Evolutionary conservation across 225 moss, liverwort and hornwort genomes (phyloP).

Genomic region (Polytrichum formosum): DNA sequence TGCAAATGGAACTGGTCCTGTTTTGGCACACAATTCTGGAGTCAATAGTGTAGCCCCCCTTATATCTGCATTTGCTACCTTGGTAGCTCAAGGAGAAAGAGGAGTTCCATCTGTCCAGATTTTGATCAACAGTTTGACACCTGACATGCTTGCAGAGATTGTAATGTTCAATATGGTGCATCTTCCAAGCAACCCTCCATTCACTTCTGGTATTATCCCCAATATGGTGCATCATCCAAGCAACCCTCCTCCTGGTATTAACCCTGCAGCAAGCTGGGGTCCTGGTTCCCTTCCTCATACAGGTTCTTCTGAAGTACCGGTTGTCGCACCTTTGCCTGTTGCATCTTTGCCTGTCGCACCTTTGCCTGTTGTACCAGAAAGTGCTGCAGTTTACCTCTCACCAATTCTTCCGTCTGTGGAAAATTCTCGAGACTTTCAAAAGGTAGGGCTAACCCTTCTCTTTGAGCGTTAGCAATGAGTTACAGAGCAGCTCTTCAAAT

Average conservation of each 20-base stretch:
- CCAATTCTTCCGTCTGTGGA: slow-evolving; percentile 48
- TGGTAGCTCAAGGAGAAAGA: slow-evolving; percentile 91
- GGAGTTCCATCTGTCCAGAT: slow-evolving; percentile 87
- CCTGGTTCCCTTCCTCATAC: too few relatives aligned
- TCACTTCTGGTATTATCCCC: slow-evolving; percentile 36
- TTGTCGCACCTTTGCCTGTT: background rate
- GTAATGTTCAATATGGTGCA: slow-evolving; percentile 89
- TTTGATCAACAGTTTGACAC: slow-evolving; percentile 82
- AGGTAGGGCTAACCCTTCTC: slow-evolving; percentile 43
- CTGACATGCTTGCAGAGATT: slow-evolving; percentile 92
- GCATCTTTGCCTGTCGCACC: background rate
- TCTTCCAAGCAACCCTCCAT: slow-evolving; percentile 65
- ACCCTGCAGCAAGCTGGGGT: background rate
- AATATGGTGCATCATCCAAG: slow-evolving; percentile 33
- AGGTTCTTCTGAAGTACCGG: too few relatives aligned
- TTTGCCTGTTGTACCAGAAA: slow-evolving; percentile 18
- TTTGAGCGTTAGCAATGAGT: too few relatives aligned
- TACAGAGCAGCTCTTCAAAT: too few relatives aligned
- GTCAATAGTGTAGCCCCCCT: slow-evolving; percentile 62
- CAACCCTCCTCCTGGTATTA: slow-evolving; percentile 28
- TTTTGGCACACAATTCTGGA: slow-evolving; percentile 31
- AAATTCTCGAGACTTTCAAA: slow-evolving; percentile 66
- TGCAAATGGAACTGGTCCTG: slow-evolving; percentile 39
- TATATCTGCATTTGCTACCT: slow-evolving; percentile 82
- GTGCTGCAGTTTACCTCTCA: slow-evolving; percentile 27